phyloP scores from a whole-genome alignment of 2,329 filamentous ascomycete species.

The Herpotrichia juniperi region DNA sequence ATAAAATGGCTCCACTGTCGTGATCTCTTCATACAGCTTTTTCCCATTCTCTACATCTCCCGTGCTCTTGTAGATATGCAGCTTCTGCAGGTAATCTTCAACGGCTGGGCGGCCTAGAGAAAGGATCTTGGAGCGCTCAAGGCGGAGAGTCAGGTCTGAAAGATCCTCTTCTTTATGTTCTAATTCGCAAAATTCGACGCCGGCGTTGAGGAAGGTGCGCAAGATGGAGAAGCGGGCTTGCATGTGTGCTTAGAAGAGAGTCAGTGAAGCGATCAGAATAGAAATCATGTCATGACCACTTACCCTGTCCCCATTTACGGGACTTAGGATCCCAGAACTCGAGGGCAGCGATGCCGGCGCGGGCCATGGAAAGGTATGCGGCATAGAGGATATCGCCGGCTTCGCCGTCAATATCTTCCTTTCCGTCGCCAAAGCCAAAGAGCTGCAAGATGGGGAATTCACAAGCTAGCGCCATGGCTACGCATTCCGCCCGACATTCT shows the following conservation, averaged over 20 bases:
- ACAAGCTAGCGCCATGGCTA: constrained; percentile 88
- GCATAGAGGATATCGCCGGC: constrained; percentile 88
- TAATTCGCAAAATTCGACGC: constrained; percentile 85
- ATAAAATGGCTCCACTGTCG: constrained; percentile 84
- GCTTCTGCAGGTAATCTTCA: constrained; percentile 83
- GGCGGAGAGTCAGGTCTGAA: constrained; percentile 78
- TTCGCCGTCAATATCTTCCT: constrained; percentile 71
- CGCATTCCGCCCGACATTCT: constrained; percentile 92
- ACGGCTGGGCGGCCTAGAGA: constrained; percentile 83
- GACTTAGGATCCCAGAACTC: constrained; percentile 95
- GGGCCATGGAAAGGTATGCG: constrained; percentile 90
- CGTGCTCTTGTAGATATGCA: constrained; percentile 91
- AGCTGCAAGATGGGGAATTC: constrained; percentile 89
- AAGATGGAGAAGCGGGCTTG: constrained; percentile 91
- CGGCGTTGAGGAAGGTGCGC: constrained; percentile 81
- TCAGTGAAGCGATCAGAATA: too few species aligned
- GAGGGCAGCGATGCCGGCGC: constrained; percentile 84
- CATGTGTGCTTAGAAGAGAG: too few species aligned
- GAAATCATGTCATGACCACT: too few species aligned
- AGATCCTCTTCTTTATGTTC: constrained; percentile 76
- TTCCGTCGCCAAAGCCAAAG: constrained; percentile 87
- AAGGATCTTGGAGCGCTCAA: constrained; percentile 87
- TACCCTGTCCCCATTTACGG: constrained; percentile 90
- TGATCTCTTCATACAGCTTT: constrained; percentile 83
- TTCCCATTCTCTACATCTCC: constrained; percentile 81